phyloP scores from a whole-genome alignment of 1,284 basidiomycete genomes.

The Sporisorium reilianum region DNA sequence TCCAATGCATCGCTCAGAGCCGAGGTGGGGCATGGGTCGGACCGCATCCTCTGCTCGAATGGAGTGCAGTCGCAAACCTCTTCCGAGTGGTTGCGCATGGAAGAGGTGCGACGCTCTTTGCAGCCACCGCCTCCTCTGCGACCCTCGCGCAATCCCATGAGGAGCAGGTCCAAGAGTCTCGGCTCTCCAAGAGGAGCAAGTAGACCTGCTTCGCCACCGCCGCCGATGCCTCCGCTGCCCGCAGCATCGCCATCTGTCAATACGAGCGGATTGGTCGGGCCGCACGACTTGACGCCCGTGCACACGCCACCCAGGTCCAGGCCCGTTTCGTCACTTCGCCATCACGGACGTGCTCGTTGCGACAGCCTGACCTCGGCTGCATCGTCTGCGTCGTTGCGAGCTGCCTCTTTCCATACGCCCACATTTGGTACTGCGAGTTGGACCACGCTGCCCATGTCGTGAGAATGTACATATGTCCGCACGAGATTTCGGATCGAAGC shows the following conservation, averaged over 20 bases:
- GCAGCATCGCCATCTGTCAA: conserved; percentile 5
- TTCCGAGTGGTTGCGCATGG: conserved; percentile 14
- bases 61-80: neutral
- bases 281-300: conserved; percentile 5
- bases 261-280: conserved; percentile 1
- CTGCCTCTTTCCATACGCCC: conserved; percentile 32
- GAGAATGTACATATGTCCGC: neutral
- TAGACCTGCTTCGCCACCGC: conserved; percentile 18
- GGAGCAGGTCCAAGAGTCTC: conserved; percentile 32
- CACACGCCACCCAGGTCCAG: conserved; percentile 28
- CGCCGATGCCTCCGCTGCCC: conserved; percentile 21
- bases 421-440: conserved; percentile 30
- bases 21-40: conserved; percentile 17
- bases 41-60: neutral
- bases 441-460: conserved; percentile 21
- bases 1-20: conserved; percentile 24
- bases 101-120: conserved; percentile 3
- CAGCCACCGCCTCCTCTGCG: conserved; percentile 30
- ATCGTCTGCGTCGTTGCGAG: conserved; percentile 6
- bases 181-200: conserved; percentile 8
- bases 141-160: conserved; percentile 27
- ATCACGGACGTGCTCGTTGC: conserved; percentile 3
- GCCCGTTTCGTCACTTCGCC: conserved; percentile 8
- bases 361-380: conserved; percentile 27
- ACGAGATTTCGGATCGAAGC: neutral